Evolutionary conservation across 768 basidiomycete species (phyloP).

Genomic region (Agaricus bisporus): DNA sequence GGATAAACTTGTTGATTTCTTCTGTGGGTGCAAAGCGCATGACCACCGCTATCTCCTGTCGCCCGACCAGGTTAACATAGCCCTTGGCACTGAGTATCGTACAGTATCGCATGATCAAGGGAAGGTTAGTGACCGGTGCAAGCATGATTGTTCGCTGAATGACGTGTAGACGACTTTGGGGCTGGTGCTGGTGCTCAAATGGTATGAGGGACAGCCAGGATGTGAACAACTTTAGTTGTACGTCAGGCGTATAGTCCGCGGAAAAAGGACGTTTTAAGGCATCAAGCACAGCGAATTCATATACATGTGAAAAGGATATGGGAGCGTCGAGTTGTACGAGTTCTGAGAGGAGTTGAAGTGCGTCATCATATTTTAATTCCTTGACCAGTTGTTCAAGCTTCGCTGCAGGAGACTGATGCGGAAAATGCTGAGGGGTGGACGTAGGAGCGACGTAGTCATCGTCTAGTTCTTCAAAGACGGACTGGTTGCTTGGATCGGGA

Average conservation of each 20-base stretch:
- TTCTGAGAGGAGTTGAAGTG: slow-evolving; percentile 25
- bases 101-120: slow-evolving; percentile 23
- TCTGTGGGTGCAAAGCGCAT: slow-evolving; percentile 34
- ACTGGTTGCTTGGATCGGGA: slow-evolving; percentile 15
- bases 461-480: slow-evolving; percentile 28
- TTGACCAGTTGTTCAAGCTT: slow-evolving; percentile 19
- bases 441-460: slow-evolving; percentile 17
- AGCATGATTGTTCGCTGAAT: slow-evolving; percentile 21
- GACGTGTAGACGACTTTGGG: slow-evolving; percentile 12
- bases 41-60: slow-evolving; percentile 28
- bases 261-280: slow-evolving; percentile 12
- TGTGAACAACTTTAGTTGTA: slow-evolving; percentile 16
- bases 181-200: slow-evolving; percentile 2
- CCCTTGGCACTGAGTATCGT: slow-evolving; percentile 35
- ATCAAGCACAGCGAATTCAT: slow-evolving; percentile 21
- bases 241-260: slow-evolving; percentile 2
- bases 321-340: slow-evolving; percentile 21
- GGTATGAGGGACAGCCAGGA: slow-evolving; percentile 32
- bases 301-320: slow-evolving; percentile 25
- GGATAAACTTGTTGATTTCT: slow-evolving; percentile 32
- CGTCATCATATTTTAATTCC: slow-evolving; percentile 20
- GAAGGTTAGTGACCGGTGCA: slow-evolving; percentile 18
- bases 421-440: slow-evolving; percentile 6
- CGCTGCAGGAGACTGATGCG: slow-evolving; percentile 10
- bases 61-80: slow-evolving; percentile 19